Conservation (phyloP, 2,329 filamentous ascomycete genomes). For the Colletotrichum somersetense region DNA sequence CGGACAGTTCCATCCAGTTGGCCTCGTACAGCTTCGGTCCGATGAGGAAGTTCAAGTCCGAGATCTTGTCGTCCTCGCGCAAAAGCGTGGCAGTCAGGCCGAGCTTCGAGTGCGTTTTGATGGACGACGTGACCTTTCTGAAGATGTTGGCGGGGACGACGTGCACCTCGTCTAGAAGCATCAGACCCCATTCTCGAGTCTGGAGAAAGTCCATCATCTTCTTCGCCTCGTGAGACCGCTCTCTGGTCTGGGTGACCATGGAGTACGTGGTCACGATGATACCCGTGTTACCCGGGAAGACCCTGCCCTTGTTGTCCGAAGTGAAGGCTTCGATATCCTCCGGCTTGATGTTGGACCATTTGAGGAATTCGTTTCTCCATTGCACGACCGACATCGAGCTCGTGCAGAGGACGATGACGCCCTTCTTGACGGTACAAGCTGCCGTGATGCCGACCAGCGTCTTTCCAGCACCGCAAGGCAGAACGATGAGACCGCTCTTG, state of each 20-base stretch:
- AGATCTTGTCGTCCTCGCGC: slow-evolving; percentile 98
- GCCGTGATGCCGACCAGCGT: slow-evolving; percentile 98
- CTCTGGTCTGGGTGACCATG: slow-evolving; percentile 95
- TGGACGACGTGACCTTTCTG: slow-evolving; percentile 89
- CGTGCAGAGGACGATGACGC: slow-evolving; percentile 93
- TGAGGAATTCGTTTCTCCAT: slow-evolving; percentile 95
- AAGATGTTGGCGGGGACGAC: slow-evolving; percentile 98
- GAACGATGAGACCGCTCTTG: slow-evolving; percentile 95
- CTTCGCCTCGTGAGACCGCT: slow-evolving; percentile 90
- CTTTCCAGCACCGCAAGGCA: slow-evolving; percentile 97
- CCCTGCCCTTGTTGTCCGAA: slow-evolving; percentile 86
- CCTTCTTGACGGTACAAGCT: slow-evolving; percentile 97
- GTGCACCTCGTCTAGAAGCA: slow-evolving; percentile 98
- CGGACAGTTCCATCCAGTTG: slow-evolving; percentile 98
- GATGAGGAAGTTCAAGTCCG: slow-evolving; percentile 96
- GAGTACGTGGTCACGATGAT: slow-evolving; percentile 98
- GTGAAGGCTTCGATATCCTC: slow-evolving; percentile 96
- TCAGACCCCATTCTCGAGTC: slow-evolving; percentile 92
- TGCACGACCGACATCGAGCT: slow-evolving; percentile 98
- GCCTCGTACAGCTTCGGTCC: slow-evolving; percentile 98
- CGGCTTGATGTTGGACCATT: slow-evolving; percentile 96
- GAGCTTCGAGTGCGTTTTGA: slow-evolving; percentile 95
- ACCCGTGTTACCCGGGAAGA: slow-evolving; percentile 89
- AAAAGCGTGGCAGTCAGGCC: slow-evolving; percentile 94
- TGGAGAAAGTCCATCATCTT: slow-evolving; percentile 98